A percentile compares a stretch with the other conserved stretches of the same genome.
phyloP scores from a whole-genome alignment of 2,329 filamentous ascomycete genomes.

The Scedosporium dehoogii region DNA sequence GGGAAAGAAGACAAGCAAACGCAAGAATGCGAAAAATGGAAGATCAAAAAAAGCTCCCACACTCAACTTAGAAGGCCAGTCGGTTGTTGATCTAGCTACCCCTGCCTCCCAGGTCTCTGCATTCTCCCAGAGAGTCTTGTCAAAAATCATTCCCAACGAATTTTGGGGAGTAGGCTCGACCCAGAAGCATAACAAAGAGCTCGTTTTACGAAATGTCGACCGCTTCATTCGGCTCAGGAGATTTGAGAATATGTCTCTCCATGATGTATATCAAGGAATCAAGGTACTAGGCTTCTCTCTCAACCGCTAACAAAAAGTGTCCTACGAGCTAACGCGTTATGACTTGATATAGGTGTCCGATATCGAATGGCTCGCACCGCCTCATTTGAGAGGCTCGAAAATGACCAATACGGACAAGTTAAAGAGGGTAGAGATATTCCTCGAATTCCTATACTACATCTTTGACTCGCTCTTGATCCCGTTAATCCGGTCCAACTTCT shows the following conservation, averaged over 20 bases:
- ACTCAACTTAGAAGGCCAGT: constrained; percentile 14
- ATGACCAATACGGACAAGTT: constrained; percentile 59
- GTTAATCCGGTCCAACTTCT: constrained; percentile 77
- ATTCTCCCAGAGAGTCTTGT: constrained; percentile 71
- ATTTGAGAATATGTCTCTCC: constrained; percentile 72
- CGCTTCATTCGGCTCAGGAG: constrained; percentile 66
- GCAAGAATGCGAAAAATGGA: constrained; percentile 1
- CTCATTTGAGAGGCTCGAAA: constrained; percentile 37
- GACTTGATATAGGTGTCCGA: constrained; percentile 43
- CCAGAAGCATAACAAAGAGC: constrained; percentile 47
- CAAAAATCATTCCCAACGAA: constrained; percentile 60
- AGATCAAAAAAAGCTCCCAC: not conserved
- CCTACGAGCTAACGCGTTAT: not conserved
- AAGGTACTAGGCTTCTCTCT: constrained; percentile 41
- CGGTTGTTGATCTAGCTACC: constrained; percentile 59
- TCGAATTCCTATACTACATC: constrained; percentile 82
- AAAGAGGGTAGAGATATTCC: constrained; percentile 70
- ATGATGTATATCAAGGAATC: constrained; percentile 66
- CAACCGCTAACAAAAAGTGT: constrained; percentile 5
- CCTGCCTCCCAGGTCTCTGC: constrained; percentile 63
- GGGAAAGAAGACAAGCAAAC: not conserved
- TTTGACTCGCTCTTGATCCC: constrained; percentile 90
- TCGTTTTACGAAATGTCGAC: constrained; percentile 61
- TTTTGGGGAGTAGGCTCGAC: constrained; percentile 59
- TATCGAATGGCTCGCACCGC: constrained; percentile 63